phyloP scores from a whole-genome alignment of 495 filamentous ascomycete genomes.

The Penicillium flavigenum region DNA sequence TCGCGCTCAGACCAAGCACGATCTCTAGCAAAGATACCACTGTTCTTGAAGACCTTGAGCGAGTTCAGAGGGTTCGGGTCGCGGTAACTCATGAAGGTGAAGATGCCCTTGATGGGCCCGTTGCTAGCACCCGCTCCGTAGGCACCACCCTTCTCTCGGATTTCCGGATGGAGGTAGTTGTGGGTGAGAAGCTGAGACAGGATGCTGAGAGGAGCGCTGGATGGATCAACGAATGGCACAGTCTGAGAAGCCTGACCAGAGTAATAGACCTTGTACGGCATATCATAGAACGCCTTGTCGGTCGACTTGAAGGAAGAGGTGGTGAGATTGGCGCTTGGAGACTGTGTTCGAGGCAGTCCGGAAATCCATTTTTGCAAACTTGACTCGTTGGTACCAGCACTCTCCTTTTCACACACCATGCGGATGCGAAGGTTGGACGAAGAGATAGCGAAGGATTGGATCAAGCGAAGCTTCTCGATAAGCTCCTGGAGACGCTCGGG shows the following conservation, averaged over 20 bases:
- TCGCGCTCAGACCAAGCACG: constrained; percentile 83
- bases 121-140: constrained; percentile 92
- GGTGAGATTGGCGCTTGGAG: constrained; percentile 35
- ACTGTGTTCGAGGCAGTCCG: constrained; percentile 49
- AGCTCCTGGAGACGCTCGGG: constrained; percentile 68
- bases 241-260: constrained; percentile 77
- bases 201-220: constrained; percentile 77
- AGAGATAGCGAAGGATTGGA: constrained; percentile 72
- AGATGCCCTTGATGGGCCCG: constrained; percentile 73
- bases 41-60: constrained; percentile 77
- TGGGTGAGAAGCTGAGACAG: constrained; percentile 94
- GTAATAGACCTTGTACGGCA: constrained; percentile 97
- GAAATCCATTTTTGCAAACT: constrained; percentile 71
- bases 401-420: constrained; percentile 80
- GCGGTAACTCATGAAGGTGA: constrained; percentile 93
- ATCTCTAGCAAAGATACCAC: constrained; percentile 80
- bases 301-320: constrained; percentile 36
- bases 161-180: constrained; percentile 95
- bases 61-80: constrained; percentile 95
- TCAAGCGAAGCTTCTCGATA: constrained; percentile 81
- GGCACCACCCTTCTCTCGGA: constrained; percentile 95
- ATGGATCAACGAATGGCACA: constrained; percentile 74
- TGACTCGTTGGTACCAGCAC: constrained; percentile 64
- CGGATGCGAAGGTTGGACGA: constrained; percentile 65
- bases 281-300: constrained; percentile 83